phyloP scores from a whole-genome alignment of 2,329 filamentous ascomycete species.

The Diaporthe destruens region DNA sequence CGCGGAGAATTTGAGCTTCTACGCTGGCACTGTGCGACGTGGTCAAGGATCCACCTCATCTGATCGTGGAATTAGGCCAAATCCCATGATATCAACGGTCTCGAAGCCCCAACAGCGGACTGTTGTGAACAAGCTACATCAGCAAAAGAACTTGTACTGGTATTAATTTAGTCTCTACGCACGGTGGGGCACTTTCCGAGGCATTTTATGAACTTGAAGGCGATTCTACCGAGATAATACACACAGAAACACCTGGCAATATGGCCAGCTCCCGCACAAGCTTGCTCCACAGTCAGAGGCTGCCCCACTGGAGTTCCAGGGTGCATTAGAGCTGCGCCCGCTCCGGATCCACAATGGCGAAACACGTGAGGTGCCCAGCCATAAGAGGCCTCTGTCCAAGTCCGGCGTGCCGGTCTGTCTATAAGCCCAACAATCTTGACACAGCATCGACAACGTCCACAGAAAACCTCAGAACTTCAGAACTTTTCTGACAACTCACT shows the following conservation, averaged over 20 bases:
- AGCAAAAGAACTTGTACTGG: neutral
- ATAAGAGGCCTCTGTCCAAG: constrained; percentile 13
- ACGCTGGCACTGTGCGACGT: neutral
- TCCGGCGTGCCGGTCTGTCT: neutral
- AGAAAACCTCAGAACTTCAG: neutral
- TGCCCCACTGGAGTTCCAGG: constrained; percentile 1
- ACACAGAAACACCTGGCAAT: neutral
- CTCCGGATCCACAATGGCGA: constrained; percentile 11
- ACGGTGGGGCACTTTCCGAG: neutral
- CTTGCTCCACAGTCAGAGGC: constrained; percentile 2
- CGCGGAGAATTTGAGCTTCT: neutral
- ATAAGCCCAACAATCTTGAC: neutral
- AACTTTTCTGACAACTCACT: neutral
- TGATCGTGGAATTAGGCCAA: neutral
- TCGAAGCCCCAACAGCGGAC: constrained; percentile 2
- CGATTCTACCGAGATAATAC: neutral
- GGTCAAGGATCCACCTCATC: constrained; percentile 2
- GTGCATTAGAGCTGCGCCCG: neutral
- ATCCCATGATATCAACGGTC: constrained; percentile 6
- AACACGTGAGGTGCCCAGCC: constrained; percentile 7
- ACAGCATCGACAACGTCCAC: neutral
- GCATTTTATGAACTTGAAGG: neutral
- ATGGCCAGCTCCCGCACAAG: neutral
- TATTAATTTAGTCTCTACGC: neutral
- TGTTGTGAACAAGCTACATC: neutral